Conservation (phyloP, 768 basidiomycete genomes). For the Lactarius indigo region DNA sequence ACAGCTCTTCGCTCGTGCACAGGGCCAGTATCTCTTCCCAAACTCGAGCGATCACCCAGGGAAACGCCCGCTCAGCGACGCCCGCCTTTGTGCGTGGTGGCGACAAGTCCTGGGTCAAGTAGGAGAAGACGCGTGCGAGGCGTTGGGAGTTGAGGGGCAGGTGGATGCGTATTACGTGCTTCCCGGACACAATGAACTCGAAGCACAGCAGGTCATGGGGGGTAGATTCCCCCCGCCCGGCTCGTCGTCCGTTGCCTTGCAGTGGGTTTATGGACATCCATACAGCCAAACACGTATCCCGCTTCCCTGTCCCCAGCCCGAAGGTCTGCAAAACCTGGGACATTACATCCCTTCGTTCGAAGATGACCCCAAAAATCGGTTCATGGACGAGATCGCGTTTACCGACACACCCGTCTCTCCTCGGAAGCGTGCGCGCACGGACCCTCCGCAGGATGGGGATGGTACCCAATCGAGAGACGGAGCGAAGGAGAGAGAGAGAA, state of each 20-base stretch:
- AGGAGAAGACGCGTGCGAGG: constrained; percentile 36
- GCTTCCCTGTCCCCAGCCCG: constrained; percentile 46
- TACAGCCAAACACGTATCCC: constrained; percentile 47
- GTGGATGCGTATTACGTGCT: constrained; percentile 57
- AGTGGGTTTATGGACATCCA: constrained; percentile 80
- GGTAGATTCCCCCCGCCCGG: constrained; percentile 30
- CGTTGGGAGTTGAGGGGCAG: constrained; percentile 29
- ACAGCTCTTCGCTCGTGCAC: constrained; percentile 68
- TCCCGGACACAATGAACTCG: constrained; percentile 64
- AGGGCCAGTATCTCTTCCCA: constrained; percentile 91
- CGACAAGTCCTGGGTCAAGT: constrained; percentile 64
- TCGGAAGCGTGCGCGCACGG: constrained; percentile 52
- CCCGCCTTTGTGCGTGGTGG: constrained; percentile 91
- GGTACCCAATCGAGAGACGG: constrained; percentile 15
- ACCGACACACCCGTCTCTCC: constrained; percentile 54
- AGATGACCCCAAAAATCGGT: constrained; percentile 96
- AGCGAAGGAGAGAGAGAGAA: constrained; percentile 30
- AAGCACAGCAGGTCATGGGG: constrained; percentile 59
- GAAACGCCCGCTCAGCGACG: constrained; percentile 75
- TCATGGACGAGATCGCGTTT: constrained; percentile 85
- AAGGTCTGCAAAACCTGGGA: constrained; percentile 49
- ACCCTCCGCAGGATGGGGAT: constrained; percentile 9
- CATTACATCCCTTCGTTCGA: constrained; percentile 85
- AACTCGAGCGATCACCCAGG: constrained; percentile 68
- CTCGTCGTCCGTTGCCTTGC: constrained; percentile 19